A percentile compares a stretch with the other conserved stretches of the same genome.
Evolutionary conservation across 176 grass and related monocot species (phyloP).

Genomic region (Musa beccarii): DNA sequence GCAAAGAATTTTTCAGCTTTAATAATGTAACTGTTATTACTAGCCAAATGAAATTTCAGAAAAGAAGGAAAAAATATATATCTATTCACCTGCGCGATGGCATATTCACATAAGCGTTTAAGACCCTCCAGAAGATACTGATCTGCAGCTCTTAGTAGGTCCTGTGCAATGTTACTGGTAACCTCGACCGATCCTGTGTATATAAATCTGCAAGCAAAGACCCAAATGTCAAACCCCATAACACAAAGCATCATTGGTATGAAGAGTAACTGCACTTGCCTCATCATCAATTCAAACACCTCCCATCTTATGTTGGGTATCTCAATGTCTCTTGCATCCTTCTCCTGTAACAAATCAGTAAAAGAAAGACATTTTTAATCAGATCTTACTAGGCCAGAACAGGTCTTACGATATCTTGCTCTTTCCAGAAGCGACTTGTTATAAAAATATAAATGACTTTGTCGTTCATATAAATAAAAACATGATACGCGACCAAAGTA

Average conservation of each 20-base stretch:
- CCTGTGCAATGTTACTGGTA: slow-evolving; percentile 73
- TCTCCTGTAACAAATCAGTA: slow-evolving; percentile 49
- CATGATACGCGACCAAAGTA: too few species aligned
- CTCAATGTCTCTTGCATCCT: slow-evolving; percentile 99
- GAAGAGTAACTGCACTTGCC: slow-evolving; percentile 26
- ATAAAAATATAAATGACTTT: too few species aligned
- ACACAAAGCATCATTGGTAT: neutral
- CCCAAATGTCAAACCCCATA: neutral
- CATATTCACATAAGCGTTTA: slow-evolving; percentile 91
- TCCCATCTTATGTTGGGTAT: slow-evolving; percentile 97
- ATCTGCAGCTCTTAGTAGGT: slow-evolving; percentile 92
- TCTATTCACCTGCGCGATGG: slow-evolving; percentile 74
- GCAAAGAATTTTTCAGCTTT: neutral
- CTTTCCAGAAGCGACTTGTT: too few species aligned
- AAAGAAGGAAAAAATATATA: neutral
- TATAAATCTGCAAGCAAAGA: slow-evolving; percentile 72
- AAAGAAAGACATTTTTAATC: neutral
- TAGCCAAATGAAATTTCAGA: too few species aligned
- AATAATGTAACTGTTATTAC: too few species aligned
- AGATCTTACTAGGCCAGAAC: neutral
- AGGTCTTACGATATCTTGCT: too few species aligned
- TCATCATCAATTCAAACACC: slow-evolving; percentile 98
- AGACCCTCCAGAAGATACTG: slow-evolving; percentile 99
- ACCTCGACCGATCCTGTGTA: slow-evolving; percentile 88
- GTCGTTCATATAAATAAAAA: too few species aligned